Evolutionary conservation across 139 green algal species (phyloP).

Genomic region (Astrephomene gubernaculifera): DNA sequence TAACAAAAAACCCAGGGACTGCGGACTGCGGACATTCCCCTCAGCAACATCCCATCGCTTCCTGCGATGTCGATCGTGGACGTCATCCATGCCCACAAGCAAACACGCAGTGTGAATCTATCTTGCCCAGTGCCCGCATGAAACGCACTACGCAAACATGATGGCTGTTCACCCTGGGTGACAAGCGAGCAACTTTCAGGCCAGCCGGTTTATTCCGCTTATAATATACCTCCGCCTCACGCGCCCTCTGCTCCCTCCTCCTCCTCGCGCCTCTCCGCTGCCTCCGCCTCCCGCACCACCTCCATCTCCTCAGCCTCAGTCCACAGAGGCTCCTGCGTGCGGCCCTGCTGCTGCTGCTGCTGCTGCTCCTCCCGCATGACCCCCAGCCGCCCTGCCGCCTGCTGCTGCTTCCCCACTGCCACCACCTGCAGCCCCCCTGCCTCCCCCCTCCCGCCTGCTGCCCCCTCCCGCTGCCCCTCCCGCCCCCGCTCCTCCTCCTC

Average conservation of each 20-base stretch:
- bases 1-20: too few species aligned
- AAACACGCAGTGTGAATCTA: too few species aligned
- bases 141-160: too few species aligned
- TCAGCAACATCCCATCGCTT: too few species aligned
- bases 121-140: too few species aligned
- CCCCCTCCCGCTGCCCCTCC: neutral
- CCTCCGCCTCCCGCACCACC: neutral
- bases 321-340: neutral
- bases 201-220: too few species aligned
- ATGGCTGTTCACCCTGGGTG: too few species aligned
- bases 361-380: neutral
- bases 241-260: neutral
- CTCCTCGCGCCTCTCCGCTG: neutral
- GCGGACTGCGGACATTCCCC: too few species aligned
- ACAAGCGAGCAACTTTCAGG: too few species aligned
- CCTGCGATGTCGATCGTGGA: too few species aligned
- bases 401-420: neutral
- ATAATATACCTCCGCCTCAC: neutral
- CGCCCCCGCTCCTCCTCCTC: neutral
- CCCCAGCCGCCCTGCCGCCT: neutral
- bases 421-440: neutral
- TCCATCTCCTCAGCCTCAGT: neutral
- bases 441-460: neutral
- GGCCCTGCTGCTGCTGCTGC: neutral
- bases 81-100: too few species aligned